Evolutionary conservation across 495 filamentous ascomycete species (phyloP).

Genomic region (Rostrohypoxylon terebratum): DNA sequence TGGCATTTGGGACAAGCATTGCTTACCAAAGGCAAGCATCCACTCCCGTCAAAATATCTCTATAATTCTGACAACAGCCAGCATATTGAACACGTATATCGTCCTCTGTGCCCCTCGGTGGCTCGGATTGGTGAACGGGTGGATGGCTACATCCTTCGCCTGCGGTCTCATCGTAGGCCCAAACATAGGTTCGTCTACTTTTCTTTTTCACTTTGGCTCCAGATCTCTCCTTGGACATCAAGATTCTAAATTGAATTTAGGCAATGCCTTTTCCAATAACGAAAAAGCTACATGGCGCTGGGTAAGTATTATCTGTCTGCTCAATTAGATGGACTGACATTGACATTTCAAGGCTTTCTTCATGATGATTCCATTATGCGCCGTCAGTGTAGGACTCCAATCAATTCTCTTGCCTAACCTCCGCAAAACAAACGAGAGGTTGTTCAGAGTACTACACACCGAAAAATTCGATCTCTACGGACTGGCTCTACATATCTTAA

Average conservation of each 20-base stretch:
- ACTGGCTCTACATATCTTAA: conserved; percentile 28
- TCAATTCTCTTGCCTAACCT: conserved; percentile 62
- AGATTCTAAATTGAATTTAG: conserved; percentile 12
- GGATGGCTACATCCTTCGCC: conserved; percentile 59
- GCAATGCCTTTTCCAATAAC: conserved; percentile 63
- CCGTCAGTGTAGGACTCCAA: conserved; percentile 62
- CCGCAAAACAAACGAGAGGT: conserved; percentile 56
- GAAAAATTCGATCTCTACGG: conserved; percentile 58
- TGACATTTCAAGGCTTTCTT: conserved; percentile 63
- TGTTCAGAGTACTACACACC: conserved; percentile 48
- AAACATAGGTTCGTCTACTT: conserved; percentile 60
- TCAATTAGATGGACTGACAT: not conserved
- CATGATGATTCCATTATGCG: conserved; percentile 70
- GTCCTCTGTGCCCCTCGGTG: conserved; percentile 58
- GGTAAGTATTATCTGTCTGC: conserved; percentile 38
- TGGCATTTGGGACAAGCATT: conserved; percentile 56
- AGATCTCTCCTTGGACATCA: not conserved
- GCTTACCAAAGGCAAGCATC: conserved; percentile 58
- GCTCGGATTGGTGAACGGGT: conserved; percentile 60
- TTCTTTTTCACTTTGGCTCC: not conserved
- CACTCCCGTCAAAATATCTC: too few relatives aligned
- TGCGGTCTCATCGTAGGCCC: conserved; percentile 66
- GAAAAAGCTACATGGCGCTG: conserved; percentile 64
- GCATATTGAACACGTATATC: conserved; percentile 57
- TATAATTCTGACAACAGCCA: conserved; percentile 25